These are phyloP conservation scores for Cicer yamashitae DNA, from an alignment of 306 rosid genomes.

Conservation along the genomic window DNA sequence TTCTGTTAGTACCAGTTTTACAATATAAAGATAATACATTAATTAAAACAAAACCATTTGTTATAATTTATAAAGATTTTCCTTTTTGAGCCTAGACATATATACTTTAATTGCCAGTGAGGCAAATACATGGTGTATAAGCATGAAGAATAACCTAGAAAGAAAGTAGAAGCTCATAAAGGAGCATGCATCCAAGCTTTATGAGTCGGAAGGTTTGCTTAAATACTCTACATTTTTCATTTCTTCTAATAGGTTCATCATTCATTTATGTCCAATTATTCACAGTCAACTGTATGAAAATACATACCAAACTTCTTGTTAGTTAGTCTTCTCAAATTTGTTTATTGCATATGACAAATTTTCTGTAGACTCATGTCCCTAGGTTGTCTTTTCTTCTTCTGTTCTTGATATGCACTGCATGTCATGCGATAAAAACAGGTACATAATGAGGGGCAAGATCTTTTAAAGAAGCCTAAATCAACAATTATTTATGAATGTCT, in stretches of 20 bases:
- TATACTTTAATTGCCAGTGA: no score
- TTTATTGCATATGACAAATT: conserved; percentile 2
- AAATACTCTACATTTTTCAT: neutral
- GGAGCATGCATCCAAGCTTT: neutral
- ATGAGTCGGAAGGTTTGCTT: neutral
- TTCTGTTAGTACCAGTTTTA: no score
- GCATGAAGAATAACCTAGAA: neutral
- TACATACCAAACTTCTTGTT: neutral
- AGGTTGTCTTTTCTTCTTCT: neutral
- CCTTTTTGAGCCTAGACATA: no score
- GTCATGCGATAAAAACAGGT: no score
- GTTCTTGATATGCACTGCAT: no score
- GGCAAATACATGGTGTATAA: no score
- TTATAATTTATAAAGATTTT: no score
- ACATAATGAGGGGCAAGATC: no score
- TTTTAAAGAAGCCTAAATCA: no score
- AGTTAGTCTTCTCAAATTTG: neutral
- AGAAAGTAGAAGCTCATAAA: neutral
- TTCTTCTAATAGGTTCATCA: neutral
- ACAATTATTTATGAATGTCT: neutral
- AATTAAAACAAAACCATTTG: no score
- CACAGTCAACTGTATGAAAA: neutral
- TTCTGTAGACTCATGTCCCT: neutral
- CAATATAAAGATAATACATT: no score
- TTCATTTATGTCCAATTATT: neutral